Conservation (phyloP, 2,329 filamentous ascomycete species). For the Pseudocercospora cruenta region DNA sequence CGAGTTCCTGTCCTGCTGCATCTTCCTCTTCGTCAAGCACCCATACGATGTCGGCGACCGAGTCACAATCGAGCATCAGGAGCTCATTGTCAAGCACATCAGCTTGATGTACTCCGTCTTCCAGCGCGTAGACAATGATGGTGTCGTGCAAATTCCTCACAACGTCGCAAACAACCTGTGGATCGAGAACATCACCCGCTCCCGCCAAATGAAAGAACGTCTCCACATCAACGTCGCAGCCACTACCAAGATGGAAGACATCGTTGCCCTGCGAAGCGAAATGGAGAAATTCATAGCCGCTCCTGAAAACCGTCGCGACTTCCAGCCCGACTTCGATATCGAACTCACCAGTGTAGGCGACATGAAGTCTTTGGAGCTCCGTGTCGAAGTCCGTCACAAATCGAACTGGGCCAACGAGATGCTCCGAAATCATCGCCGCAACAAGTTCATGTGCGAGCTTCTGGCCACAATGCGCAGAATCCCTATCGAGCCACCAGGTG, state of each 20-base stretch:
- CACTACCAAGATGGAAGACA: slow-evolving; percentile 38
- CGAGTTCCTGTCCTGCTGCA: slow-evolving; percentile 94
- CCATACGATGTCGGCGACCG: slow-evolving; percentile 69
- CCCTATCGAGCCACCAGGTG: slow-evolving; percentile 79
- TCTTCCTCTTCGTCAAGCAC: slow-evolving; percentile 97
- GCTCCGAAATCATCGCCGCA: slow-evolving; percentile 75
- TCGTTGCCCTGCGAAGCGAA: slow-evolving; percentile 36
- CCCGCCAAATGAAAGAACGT: slow-evolving; percentile 41
- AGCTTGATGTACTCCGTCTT: slow-evolving; percentile 39
- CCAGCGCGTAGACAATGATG: slow-evolving; percentile 34
- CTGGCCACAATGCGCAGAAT: slow-evolving; percentile 80
- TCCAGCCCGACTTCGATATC: slow-evolving; percentile 38
- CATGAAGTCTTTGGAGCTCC: slow-evolving; percentile 38
- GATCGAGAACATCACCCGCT: slow-evolving; percentile 43
- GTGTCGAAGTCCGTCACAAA: slow-evolving; percentile 41
- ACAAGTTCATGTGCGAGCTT: slow-evolving; percentile 93
- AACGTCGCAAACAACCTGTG: slow-evolving; percentile 40
- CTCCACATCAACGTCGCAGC: slow-evolving; percentile 34
- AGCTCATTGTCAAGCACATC: slow-evolving; percentile 39
- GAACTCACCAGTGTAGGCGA: slow-evolving; percentile 38
- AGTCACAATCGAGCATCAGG: slow-evolving; percentile 35
- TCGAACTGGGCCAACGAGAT: slow-evolving; percentile 66
- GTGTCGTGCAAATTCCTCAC: slow-evolving; percentile 40
- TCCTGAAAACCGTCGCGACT: slow-evolving; percentile 43
- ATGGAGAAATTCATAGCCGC: slow-evolving; percentile 38